These are phyloP conservation scores for Trichoderma gamsii DNA, from an alignment of 495 filamentous ascomycete genomes.

Conservation along the genomic window DNA sequence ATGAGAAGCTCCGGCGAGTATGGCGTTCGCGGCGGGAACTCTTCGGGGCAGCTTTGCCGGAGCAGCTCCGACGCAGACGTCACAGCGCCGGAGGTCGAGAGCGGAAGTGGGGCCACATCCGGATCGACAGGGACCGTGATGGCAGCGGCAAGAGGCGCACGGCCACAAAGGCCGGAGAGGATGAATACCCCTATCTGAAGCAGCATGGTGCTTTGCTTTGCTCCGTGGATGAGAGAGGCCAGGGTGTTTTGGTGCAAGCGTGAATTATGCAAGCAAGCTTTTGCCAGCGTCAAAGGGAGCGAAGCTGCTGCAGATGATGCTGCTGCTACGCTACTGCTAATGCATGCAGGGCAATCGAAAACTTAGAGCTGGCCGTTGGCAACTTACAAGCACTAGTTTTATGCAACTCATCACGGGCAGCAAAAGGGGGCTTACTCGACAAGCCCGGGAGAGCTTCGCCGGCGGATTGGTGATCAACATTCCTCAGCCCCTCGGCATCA, in stretches of 20 bases:
- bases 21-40: background rate
- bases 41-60: constrained; percentile 7
- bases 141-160: background rate
- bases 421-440: background rate
- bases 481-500: background rate
- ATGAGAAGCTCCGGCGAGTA: constrained; percentile 9
- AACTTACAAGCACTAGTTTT: background rate
- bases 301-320: background rate
- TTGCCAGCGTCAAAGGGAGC: background rate
- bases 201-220: constrained; percentile 1
- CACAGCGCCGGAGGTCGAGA: background rate
- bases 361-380: background rate
- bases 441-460: background rate
- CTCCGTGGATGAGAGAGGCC: background rate
- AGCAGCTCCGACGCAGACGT: constrained; percentile 2
- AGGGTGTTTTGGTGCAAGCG: background rate
- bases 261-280: background rate
- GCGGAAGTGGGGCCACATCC: constrained; percentile 6
- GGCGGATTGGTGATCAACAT: background rate
- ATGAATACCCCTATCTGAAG: background rate
- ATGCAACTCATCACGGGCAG: background rate
- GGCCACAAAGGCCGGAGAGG: constrained; percentile 2
- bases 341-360: background rate
- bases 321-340: background rate
- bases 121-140: constrained; percentile 4